Base-by-base conservation (phyloP, 148 eudicot species). In the Limonium bicolor region DNA sequence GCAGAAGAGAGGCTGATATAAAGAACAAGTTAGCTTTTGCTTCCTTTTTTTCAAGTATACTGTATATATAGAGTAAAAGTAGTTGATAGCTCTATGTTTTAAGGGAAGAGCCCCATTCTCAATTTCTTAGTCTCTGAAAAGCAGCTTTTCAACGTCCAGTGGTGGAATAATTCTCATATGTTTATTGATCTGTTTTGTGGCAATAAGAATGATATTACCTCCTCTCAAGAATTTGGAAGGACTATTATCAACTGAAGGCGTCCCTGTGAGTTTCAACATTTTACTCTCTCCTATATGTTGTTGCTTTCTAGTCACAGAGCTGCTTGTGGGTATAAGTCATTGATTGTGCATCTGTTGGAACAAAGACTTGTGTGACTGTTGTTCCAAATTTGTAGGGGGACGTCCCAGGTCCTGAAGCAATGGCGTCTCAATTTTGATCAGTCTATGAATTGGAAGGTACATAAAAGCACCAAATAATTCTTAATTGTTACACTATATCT, bases 1-100 rank as follows among this genome's bases (percentile, higher is more conserved):
- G 96, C 46, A 76, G 83, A 50, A 65, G 96, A 48, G 94, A 83
- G 54, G 59, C 65, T 14, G 94, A 77, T 57, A 83, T 74, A 29
- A 88, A 77, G 61, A 88, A 83, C 69, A 80, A 61, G 96, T 87
- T 34, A 59, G 62, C 20, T 34, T 18, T 36, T 53, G 10, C 5
- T 9, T 27, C 9, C 3, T 27, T 25, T 15, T 24, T n/a, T 0
- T 37, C 6, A 17, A 3, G 6, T n/a, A n/a, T n/a, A n/a, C n/a
- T n/a, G n/a, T n/a, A n/a, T n/a, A n/a, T n/a, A n/a, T n/a, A n/a
- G n/a, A n/a, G n/a, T n/a, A n/a, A n/a, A n/a, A n/a, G n/a, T n/a
- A n/a, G n/a, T n/a, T n/a, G n/a, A n/a, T n/a, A n/a, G n/a, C n/a
- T n/a, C n/a, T n/a, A n/a, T n/a, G n/a, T n/a, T n/a, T n/a, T n/a